Evolutionary conservation across 148 eudicot genomes (phyloP).

Genomic region (Rhododendron vialii): DNA sequence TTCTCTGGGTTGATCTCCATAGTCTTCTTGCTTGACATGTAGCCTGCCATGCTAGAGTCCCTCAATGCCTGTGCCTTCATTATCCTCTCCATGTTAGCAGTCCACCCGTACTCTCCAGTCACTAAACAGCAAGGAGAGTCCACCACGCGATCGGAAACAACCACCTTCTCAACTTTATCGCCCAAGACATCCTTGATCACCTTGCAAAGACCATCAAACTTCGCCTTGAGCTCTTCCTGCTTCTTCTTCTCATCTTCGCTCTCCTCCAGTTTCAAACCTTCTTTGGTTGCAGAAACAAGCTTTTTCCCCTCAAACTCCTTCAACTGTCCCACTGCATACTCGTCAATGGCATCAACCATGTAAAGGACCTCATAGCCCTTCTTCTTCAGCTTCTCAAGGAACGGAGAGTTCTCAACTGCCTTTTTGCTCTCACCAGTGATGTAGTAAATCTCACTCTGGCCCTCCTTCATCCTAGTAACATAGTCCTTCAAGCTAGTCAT

Average conservation of each 20-base stretch:
- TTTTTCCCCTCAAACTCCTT: conserved; percentile 86
- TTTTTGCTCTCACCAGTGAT: conserved; percentile 89
- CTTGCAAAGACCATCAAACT: conserved; percentile 82
- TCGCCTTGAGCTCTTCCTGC: conserved; percentile 51
- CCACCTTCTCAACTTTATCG: conserved; percentile 69
- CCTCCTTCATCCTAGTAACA: conserved; percentile 84
- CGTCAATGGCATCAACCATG: conserved; percentile 90
- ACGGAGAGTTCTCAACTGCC: conserved; percentile 90
- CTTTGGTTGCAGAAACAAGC: conserved; percentile 83
- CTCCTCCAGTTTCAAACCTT: conserved; percentile 71
- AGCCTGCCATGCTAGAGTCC: conserved; percentile 84
- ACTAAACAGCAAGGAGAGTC: conserved; percentile 86
- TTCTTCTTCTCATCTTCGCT: conserved; percentile 71
- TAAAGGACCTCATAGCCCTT: conserved; percentile 69
- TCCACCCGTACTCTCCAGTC: conserved; percentile 83
- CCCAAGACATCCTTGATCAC: conserved; percentile 79
- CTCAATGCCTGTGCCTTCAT: conserved; percentile 78
- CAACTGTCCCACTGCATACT: conserved; percentile 77
- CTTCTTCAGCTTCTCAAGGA: conserved; percentile 81
- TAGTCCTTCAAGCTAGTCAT: conserved; percentile 84
- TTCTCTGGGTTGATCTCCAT: conserved; percentile 92
- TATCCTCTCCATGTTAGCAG: conserved; percentile 89
- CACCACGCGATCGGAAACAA: conserved; percentile 78
- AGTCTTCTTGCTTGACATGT: conserved; percentile 87
- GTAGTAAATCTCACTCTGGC: conserved; percentile 72